Conservation (phyloP, 768 basidiomycete genomes). For the Infundibulicybe gibba region DNA sequence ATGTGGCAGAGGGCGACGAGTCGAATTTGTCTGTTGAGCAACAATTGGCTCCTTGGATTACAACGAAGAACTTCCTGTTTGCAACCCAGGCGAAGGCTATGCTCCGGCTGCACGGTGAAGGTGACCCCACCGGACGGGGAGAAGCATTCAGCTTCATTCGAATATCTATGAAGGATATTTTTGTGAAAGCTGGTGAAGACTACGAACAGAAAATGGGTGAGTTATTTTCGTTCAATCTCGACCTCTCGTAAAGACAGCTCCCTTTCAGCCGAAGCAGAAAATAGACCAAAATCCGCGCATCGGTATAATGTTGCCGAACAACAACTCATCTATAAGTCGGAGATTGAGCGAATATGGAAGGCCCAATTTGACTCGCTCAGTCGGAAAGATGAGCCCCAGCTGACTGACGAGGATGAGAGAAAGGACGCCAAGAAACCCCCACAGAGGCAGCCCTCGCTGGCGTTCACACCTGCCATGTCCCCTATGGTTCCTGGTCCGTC, state of each 20-base stretch:
- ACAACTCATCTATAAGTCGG: constrained; percentile 93
- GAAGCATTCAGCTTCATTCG: constrained; percentile 97
- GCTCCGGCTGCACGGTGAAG: constrained; percentile 94
- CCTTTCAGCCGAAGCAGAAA: constrained; percentile 76
- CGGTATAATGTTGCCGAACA: constrained; percentile 96
- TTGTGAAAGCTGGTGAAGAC: constrained; percentile 94
- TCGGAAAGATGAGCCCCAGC: constrained; percentile 76
- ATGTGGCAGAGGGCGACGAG: constrained; percentile 82
- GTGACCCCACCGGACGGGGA: constrained; percentile 91
- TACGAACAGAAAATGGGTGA: constrained; percentile 83
- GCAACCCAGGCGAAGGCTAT: constrained; percentile 95
- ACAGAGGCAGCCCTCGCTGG: constrained; percentile 26
- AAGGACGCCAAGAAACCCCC: constrained; percentile 27
- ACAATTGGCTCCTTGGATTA: constrained; percentile 97
- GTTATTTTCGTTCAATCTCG: constrained; percentile 11
- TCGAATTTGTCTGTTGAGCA: constrained; percentile 90
- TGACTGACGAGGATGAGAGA: constrained; percentile 75
- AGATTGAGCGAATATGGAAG: constrained; percentile 97
- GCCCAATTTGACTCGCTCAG: constrained; percentile 87
- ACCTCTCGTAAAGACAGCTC: constrained; percentile 16
- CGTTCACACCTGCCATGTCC: constrained; percentile 37
- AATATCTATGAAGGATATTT: constrained; percentile 98
- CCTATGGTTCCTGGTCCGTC: constrained; percentile 30
- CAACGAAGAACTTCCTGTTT: constrained; percentile 94
- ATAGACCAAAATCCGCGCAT: constrained; percentile 82